phyloP scores from a whole-genome alignment of 768 basidiomycete genomes.

The Lyophyllum decastes region DNA sequence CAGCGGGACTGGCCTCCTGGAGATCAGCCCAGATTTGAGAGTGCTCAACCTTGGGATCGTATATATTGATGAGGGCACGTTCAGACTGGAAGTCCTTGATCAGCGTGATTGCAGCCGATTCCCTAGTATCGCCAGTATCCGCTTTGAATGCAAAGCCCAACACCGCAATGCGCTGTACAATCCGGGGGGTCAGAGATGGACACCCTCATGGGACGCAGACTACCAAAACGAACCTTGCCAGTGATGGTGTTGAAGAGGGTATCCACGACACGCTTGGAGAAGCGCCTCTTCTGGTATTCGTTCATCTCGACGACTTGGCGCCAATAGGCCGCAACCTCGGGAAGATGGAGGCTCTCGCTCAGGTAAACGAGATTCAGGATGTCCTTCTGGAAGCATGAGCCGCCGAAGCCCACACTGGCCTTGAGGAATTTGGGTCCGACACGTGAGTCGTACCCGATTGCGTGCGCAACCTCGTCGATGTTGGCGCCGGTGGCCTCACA shows the following conservation, averaged over 20 bases:
- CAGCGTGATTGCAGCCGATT: constrained; percentile 93
- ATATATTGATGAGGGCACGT: constrained; percentile 82
- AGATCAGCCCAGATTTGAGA: constrained; percentile 88
- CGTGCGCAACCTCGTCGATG: constrained; percentile 95
- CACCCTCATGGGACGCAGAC: background rate
- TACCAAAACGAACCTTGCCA: constrained; percentile 67
- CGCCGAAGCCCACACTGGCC: constrained; percentile 95
- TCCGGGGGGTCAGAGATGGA: constrained; percentile 7
- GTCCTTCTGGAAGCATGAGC: constrained; percentile 99
- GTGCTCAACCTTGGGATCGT: constrained; percentile 88
- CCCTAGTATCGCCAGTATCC: constrained; percentile 98
- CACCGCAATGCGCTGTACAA: constrained; percentile 79
- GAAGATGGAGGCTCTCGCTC: constrained; percentile 90
- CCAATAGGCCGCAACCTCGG: constrained; percentile 98
- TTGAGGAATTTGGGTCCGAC: constrained; percentile 95
- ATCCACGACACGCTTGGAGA: constrained; percentile 95
- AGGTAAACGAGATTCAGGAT: constrained; percentile 99
- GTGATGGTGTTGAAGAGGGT: constrained; percentile 99
- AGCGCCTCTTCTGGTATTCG: constrained; percentile 96
- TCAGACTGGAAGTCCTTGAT: constrained; percentile 93
- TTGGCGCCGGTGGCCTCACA: constrained; percentile 99
- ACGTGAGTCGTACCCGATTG: constrained; percentile 91
- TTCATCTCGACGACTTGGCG: constrained; percentile 96
- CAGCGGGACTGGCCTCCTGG: constrained; percentile 63
- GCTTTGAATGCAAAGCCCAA: constrained; percentile 99